Base-by-base conservation (phyloP, 208 protist species). In the Naegleria gruberi region DNA sequence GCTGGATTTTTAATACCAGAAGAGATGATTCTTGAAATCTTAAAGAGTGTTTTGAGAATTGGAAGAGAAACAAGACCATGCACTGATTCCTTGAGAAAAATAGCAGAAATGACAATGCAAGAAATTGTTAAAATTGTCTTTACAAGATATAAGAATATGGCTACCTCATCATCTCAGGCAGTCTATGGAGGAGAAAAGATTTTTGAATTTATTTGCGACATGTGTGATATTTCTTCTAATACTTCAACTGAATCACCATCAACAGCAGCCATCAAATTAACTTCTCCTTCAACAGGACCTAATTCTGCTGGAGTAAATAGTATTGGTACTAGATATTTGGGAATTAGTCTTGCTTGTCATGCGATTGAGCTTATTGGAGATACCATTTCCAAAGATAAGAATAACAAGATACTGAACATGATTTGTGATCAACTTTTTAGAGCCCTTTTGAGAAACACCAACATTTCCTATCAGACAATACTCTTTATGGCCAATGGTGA, bases 1-100 rank as follows among this genome's bases (percentile, higher is more conserved):
- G 10, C 42, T 17, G 82, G 82, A n/a, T 5, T 34, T 47, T 34
- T 86, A 47, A 51, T 86, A n/a, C 42, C 46, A 37, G 42, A 86
- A 47, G 37, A 44, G 37, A 37, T 30, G n/a, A 37, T 86, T 26
- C 5, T 86, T 23, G 42, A 86, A n/a, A 41, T 86, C 40, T 40
- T 86, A n/a, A 86, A 86, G 37, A 42, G 42, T 47, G 5, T n/a
- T 37, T 86, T 86, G 3, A 86, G 82, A 46, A 86, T 86, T 51
- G 82, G 82, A 34, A 86, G 82, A 86, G 82, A 86, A 47, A 86
- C 82, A 51, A 17, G 82, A 40, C 82, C 82, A 46, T 43, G 42
- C 12, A 65, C 51, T 30, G 82, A 47, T 23, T 43, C 41, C 1
- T 37, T 86, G 4, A 44, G 82, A 51, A 44, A 41, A 44, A 26